Evolutionary conservation across 1,284 basidiomycete genomes (phyloP).

Genomic region (Mycena sp.): DNA sequence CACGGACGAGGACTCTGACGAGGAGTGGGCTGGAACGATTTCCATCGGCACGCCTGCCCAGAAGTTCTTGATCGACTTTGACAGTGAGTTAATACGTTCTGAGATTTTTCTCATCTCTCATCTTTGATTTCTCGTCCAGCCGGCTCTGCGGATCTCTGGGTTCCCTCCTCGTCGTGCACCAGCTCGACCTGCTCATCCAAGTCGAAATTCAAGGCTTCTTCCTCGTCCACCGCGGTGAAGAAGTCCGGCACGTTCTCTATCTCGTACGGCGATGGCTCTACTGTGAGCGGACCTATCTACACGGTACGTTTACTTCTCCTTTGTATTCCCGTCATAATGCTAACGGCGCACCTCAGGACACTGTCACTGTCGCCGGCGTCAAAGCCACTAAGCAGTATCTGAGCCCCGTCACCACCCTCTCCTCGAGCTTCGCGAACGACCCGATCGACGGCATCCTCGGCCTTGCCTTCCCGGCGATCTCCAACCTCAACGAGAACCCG

Average conservation of each 20-base stretch:
- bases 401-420: conserved; percentile 32
- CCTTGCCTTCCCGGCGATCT: conserved; percentile 43
- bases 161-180: conserved; percentile 39
- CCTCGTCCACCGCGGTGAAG: conserved; percentile 48
- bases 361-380: conserved; percentile 44
- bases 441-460: conserved; percentile 38
- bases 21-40: conserved; percentile 42
- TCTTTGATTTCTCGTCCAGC: conserved; percentile 20
- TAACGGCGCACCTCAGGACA: background rate
- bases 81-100: conserved; percentile 7
- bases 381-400: conserved; percentile 41
- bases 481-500: conserved; percentile 38
- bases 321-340: too few species aligned
- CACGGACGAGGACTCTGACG: conserved; percentile 31
- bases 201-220: conserved; percentile 42
- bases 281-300: too few species aligned
- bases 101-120: conserved; percentile 2
- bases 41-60: conserved; percentile 44
- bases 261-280: conserved; percentile 44
- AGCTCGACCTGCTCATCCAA: conserved; percentile 38
- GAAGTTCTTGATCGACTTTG: conserved; percentile 38
- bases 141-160: conserved; percentile 37
- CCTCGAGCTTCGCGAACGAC: conserved; percentile 33
- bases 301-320: too few species aligned
- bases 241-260: conserved; percentile 51